Conservation (phyloP, 2,329 filamentous ascomycete species). For the Colletotrichum sp. region DNA sequence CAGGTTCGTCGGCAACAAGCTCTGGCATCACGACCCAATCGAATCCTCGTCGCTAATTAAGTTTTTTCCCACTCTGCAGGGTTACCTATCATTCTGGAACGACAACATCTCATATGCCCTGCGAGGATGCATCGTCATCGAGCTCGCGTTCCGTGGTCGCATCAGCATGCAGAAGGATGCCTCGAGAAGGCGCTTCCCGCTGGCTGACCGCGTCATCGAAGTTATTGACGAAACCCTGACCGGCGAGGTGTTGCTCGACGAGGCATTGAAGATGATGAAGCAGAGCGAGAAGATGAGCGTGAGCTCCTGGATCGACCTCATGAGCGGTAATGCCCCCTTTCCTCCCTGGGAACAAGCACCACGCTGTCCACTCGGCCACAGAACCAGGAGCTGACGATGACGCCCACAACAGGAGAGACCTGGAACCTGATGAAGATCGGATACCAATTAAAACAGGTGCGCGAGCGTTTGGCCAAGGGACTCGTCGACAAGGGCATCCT, state of each 20-base stretch:
- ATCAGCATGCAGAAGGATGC: constrained; percentile 99
- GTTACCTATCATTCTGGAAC: constrained; percentile 99
- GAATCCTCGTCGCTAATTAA: not conserved
- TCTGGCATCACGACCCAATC: not conserved
- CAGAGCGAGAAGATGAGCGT: constrained; percentile 99
- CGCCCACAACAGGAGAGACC: constrained; percentile 77
- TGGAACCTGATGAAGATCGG: constrained; percentile 99
- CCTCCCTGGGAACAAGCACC: not conserved
- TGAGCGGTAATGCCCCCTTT: constrained; percentile 77
- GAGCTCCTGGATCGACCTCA: constrained; percentile 97
- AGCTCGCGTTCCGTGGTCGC: constrained; percentile 92
- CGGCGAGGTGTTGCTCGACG: constrained; percentile 94
- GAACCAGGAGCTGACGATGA: not conserved
- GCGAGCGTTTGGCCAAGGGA: constrained; percentile 95
- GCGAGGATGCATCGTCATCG: constrained; percentile 96
- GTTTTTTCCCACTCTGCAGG: constrained; percentile 54
- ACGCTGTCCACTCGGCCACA: not conserved
- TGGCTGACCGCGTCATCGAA: constrained; percentile 93
- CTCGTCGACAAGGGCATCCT: constrained; percentile 98
- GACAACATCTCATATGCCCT: constrained; percentile 99
- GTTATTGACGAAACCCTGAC: constrained; percentile 96
- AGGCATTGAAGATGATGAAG: constrained; percentile 99
- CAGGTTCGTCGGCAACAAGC: constrained; percentile 67
- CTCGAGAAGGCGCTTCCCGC: constrained; percentile 86
- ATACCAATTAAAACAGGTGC: constrained; percentile 98